Percentiles rank a stretch among this genome's conserved stretches.
Evolutionary conservation across 208 protist species (phyloP).

Genomic region (Polymyxa betae): DNA sequence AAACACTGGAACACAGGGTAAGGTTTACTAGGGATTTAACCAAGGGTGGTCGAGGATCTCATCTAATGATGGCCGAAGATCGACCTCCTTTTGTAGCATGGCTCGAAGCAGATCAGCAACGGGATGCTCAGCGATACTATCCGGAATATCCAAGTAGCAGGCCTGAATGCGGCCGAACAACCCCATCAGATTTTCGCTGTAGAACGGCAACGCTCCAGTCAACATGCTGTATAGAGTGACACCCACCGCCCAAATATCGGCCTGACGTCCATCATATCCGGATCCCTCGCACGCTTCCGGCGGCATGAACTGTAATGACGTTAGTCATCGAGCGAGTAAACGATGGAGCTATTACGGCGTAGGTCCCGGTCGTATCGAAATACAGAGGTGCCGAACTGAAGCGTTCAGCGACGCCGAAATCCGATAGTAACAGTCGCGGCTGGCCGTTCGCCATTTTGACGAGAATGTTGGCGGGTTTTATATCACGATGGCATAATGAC

Average conservation of each 20-base stretch:
- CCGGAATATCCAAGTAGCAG: background rate
- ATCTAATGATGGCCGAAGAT: background rate
- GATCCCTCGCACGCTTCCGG: background rate
- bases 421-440: background rate
- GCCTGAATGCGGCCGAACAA: background rate
- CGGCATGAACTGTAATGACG: slow-evolving; percentile 3
- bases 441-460: background rate
- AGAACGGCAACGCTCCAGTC: slow-evolving; percentile 2
- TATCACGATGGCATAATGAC: slow-evolving; percentile 31
- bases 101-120: background rate
- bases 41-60: slow-evolving; percentile 14
- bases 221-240: slow-evolving; percentile 45
- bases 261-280: background rate
- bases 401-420: slow-evolving; percentile 17
- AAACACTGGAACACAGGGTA: background rate
- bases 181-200: background rate
- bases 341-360: background rate
- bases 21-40: background rate
- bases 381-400: background rate
- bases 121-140: background rate
- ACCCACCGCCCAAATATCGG: slow-evolving; percentile 48
- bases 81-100: background rate
- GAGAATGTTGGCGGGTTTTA: background rate
- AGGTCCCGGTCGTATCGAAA: background rate
- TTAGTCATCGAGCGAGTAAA: background rate